These are phyloP conservation scores for Kazachstania martiniae DNA, from an alignment of 805 yeast genomes.

Conservation along the genomic window DNA sequence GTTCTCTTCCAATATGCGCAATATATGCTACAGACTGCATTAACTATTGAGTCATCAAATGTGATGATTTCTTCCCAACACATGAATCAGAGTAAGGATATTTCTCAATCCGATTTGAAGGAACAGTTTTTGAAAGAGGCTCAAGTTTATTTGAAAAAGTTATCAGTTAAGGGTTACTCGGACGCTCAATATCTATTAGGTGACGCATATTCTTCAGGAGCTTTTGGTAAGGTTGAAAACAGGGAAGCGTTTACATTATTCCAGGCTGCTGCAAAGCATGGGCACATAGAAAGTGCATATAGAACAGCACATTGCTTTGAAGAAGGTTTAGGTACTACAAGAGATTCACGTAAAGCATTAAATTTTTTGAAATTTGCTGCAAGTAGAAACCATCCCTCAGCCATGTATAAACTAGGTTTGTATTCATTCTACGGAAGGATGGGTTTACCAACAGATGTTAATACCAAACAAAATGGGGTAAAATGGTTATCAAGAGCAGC, in stretches of 20 bases:
- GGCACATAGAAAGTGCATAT: conserved; percentile 84
- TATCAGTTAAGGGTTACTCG: conserved; percentile 69
- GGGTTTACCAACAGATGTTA: conserved; percentile 63
- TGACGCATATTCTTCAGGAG: conserved; percentile 83
- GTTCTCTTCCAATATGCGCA: conserved; percentile 88
- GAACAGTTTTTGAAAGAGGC: conserved; percentile 69
- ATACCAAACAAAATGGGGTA: conserved; percentile 74
- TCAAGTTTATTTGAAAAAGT: conserved; percentile 49
- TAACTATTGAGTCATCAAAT: conserved; percentile 37
- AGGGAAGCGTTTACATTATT: conserved; percentile 68
- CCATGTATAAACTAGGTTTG: conserved; percentile 86
- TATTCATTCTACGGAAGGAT: conserved; percentile 75
- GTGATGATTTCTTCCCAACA: conserved; percentile 1
- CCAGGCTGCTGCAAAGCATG: conserved; percentile 86
- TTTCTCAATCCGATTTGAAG: conserved; percentile 31
- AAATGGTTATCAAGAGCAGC: conserved; percentile 88
- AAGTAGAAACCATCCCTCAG: conserved; percentile 87
- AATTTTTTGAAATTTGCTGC: conserved; percentile 83
- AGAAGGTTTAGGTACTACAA: conserved; percentile 85
- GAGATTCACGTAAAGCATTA: conserved; percentile 78
- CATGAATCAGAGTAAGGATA: conserved; percentile 2
- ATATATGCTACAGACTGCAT: conserved; percentile 77
- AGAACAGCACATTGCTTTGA: conserved; percentile 86
- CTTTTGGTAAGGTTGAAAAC: conserved; percentile 68
- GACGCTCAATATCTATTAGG: conserved; percentile 89